Conservation (phyloP, 2,329 filamentous ascomycete genomes). For the Neonectria neomacrospora region DNA sequence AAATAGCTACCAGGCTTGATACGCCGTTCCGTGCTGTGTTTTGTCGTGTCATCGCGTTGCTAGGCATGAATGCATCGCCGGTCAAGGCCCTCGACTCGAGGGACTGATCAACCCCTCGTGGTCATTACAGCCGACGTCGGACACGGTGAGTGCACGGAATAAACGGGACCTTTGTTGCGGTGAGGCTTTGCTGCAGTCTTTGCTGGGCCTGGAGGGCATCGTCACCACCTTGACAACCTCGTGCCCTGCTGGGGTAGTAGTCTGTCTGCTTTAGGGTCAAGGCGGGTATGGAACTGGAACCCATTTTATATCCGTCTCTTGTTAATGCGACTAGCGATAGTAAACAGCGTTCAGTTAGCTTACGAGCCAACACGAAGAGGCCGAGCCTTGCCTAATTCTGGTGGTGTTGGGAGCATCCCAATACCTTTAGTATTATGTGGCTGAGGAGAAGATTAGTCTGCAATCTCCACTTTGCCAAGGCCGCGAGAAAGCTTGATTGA, state of each 20-base stretch:
- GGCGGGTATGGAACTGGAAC: background rate
- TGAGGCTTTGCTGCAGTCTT: background rate
- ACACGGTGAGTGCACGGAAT: background rate
- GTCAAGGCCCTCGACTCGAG: no score
- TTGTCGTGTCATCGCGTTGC: background rate
- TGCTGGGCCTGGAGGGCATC: background rate
- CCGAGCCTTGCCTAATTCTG: background rate
- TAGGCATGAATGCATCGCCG: background rate
- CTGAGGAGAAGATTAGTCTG: background rate
- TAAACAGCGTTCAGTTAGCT: background rate
- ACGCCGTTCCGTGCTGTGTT: no score
- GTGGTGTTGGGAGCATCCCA: no score
- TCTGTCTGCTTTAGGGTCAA: background rate
- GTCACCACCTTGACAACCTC: background rate
- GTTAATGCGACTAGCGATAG: background rate
- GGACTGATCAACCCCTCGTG: no score
- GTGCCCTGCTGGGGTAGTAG: background rate
- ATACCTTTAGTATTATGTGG: background rate
- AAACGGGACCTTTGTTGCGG: background rate
- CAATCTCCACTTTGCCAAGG: background rate
- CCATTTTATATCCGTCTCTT: background rate
- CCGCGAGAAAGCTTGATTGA: background rate
- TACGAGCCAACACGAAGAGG: background rate
- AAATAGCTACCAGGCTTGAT: background rate
- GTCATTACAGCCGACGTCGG: background rate